A percentile compares a stretch with the other conserved stretches of the same genome.
These are phyloP conservation scores for Serpula lacrymans DNA, from an alignment of 768 basidiomycete genomes.

Conservation along the genomic window DNA sequence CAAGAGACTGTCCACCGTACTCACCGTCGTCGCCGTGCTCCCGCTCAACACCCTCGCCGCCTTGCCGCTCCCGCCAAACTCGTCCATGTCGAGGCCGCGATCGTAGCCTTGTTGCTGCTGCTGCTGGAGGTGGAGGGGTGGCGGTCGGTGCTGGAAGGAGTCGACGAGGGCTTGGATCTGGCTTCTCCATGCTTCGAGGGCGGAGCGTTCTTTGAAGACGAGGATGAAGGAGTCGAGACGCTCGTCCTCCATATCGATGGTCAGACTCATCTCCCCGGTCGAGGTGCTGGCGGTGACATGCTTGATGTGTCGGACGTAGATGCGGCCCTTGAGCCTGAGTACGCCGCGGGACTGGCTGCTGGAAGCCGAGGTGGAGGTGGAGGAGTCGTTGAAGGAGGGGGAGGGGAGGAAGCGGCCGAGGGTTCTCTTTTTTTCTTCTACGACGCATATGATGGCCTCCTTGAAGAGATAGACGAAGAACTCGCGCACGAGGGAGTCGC, in stretches of 20 bases:
- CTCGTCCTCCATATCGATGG: slow-evolving; percentile 98
- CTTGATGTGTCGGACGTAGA: slow-evolving; percentile 93
- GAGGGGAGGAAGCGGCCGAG: slow-evolving; percentile 73
- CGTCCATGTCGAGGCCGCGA: slow-evolving; percentile 58
- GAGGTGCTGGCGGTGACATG: slow-evolving; percentile 79
- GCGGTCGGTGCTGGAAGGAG: slow-evolving; percentile 59
- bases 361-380: slow-evolving; percentile 36
- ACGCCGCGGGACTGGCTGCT: slow-evolving; percentile 54
- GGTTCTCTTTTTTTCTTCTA: slow-evolving; percentile 89
- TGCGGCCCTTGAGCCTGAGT: slow-evolving; percentile 88
- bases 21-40: slow-evolving; percentile 60
- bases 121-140: slow-evolving; percentile 21
- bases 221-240: slow-evolving; percentile 91
- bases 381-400: slow-evolving; percentile 50
- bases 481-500: slow-evolving; percentile 86
- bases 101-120: slow-evolving; percentile 29
- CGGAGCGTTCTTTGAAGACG: slow-evolving; percentile 88
- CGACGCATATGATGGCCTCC: slow-evolving; percentile 97
- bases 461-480: slow-evolving; percentile 97
- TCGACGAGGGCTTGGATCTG: slow-evolving; percentile 79
- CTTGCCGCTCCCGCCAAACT: slow-evolving; percentile 75
- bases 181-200: slow-evolving; percentile 84
- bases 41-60: slow-evolving; percentile 80
- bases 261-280: slow-evolving; percentile 84
- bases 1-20: slow-evolving; percentile 61